phyloP scores from a whole-genome alignment of 2,329 filamentous ascomycete species.

The Pyrenophora tritici-repentis region DNA sequence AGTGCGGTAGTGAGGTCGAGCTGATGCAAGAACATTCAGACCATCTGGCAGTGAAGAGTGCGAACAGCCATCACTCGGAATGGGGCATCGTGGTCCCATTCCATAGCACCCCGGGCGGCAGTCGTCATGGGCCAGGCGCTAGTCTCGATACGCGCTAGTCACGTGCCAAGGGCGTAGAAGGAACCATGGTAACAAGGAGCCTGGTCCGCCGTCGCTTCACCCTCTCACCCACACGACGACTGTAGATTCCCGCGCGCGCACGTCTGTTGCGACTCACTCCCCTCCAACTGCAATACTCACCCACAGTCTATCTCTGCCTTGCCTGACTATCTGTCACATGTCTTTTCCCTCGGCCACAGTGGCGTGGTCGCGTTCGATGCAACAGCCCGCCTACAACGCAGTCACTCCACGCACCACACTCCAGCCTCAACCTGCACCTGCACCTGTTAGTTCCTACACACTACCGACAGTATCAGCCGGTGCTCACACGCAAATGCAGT shows the following conservation, averaged over 20 bases:
- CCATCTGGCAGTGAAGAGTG: conserved; percentile 25
- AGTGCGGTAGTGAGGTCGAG: conserved; percentile 96
- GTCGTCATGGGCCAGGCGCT: conserved; percentile 26
- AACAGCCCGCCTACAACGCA: conserved; percentile 51
- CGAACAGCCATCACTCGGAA: conserved; percentile 17
- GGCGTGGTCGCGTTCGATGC: conserved; percentile 35
- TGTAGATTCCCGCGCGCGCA: conserved; percentile 7
- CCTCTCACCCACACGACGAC: conserved; percentile 17
- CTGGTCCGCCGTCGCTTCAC: conserved; percentile 25
- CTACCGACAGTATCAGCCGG: background rate
- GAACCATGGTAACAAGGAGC: conserved; percentile 10
- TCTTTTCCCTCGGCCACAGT: conserved; percentile 35
- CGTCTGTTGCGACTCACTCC: background rate
- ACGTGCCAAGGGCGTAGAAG: conserved; percentile 14
- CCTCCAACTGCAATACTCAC: conserved; percentile 21
- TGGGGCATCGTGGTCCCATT: conserved; percentile 8
- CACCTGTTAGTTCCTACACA: conserved; percentile 25
- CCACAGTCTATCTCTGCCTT: conserved; percentile 14
- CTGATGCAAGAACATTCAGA: conserved; percentile 95
- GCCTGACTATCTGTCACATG: conserved; percentile 24
- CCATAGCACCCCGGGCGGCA: conserved; percentile 17
- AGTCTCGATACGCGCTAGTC: conserved; percentile 10
- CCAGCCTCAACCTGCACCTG: conserved; percentile 22
- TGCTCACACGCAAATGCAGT: conserved; percentile 25
- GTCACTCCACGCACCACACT: conserved; percentile 52